These are phyloP conservation scores for Kregervanrija pseudodelftensis DNA, from an alignment of 805 yeast species.

Conservation along the genomic window DNA sequence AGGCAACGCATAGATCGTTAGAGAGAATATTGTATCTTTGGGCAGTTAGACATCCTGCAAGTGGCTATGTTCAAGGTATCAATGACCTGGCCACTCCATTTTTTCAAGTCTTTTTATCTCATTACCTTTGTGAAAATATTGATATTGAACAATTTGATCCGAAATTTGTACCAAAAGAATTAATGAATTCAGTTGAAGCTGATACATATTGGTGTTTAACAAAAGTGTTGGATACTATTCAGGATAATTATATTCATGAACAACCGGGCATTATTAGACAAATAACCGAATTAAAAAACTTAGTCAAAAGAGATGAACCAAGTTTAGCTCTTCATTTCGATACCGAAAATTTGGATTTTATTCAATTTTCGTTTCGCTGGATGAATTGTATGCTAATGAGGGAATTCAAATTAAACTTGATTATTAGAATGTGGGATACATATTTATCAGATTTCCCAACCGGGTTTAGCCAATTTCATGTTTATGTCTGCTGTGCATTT, in stretches of 20 bases:
- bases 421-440: slow-evolving; percentile 97
- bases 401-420: slow-evolving; percentile 69
- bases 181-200: slow-evolving; percentile 72
- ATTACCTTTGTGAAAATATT: slow-evolving; percentile 44
- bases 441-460: slow-evolving; percentile 67
- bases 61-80: slow-evolving; percentile 97
- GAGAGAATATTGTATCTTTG: slow-evolving; percentile 81
- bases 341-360: slow-evolving; percentile 80
- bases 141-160: slow-evolving; percentile 60
- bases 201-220: slow-evolving; percentile 97
- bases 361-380: slow-evolving; percentile 96
- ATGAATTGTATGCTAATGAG: slow-evolving; percentile 97
- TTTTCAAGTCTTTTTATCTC: slow-evolving; percentile 73
- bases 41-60: slow-evolving; percentile 96
- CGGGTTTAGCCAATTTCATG: slow-evolving; percentile 88
- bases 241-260: slow-evolving; percentile 95
- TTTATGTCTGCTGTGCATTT: slow-evolving; percentile 96
- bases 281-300: slow-evolving; percentile 69
- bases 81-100: slow-evolving; percentile 93
- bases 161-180: slow-evolving; percentile 46
- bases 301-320: slow-evolving; percentile 74
- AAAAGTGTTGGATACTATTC: slow-evolving; percentile 84
- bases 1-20: slow-evolving; percentile 68
- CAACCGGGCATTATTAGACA: slow-evolving; percentile 96
- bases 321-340: slow-evolving; percentile 69